A percentile compares a stretch with the other conserved stretches of the same genome.
These are phyloP conservation scores for Lachancea fermentati DNA, from an alignment of 805 yeast species.

Conservation along the genomic window DNA sequence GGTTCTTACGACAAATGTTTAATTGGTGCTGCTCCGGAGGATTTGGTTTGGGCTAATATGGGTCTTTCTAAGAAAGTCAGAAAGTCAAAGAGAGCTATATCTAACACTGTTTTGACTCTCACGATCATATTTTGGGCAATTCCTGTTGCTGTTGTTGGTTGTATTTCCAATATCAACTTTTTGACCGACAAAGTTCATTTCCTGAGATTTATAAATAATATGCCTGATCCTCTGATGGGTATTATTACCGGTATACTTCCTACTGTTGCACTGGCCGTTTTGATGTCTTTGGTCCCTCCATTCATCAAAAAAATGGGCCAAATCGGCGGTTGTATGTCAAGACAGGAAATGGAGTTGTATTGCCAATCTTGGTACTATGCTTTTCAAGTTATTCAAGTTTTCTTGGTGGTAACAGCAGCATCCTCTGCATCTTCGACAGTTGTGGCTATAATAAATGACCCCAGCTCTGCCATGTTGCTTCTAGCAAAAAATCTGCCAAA, in stretches of 20 bases:
- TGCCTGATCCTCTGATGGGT: conserved; percentile 72
- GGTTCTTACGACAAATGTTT: conserved; percentile 39
- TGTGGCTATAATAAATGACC: conserved; percentile 59
- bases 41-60: conserved; percentile 78
- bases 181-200: conserved; percentile 68
- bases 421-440: conserved; percentile 79
- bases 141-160: conserved; percentile 97
- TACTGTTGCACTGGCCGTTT: conserved; percentile 67
- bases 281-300: conserved; percentile 85
- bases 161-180: conserved; percentile 77
- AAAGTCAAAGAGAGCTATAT: conserved; percentile 48
- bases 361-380: conserved; percentile 88
- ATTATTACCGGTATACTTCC: conserved; percentile 85
- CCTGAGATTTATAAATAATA: conserved; percentile 65
- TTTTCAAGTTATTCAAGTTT: conserved; percentile 86
- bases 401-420: conserved; percentile 75
- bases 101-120: conserved; percentile 56
- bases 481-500: conserved; percentile 77
- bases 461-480: conserved; percentile 64
- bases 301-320: conserved; percentile 74
- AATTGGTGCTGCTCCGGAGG: conserved; percentile 72
- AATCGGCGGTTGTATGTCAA: conserved; percentile 63
- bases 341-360: conserved; percentile 68
- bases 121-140: conserved; percentile 88
- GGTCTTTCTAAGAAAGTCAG: conserved; percentile 54